phyloP scores from a whole-genome alignment of 495 filamentous ascomycete genomes.

The Talaromyces stipitatus region DNA sequence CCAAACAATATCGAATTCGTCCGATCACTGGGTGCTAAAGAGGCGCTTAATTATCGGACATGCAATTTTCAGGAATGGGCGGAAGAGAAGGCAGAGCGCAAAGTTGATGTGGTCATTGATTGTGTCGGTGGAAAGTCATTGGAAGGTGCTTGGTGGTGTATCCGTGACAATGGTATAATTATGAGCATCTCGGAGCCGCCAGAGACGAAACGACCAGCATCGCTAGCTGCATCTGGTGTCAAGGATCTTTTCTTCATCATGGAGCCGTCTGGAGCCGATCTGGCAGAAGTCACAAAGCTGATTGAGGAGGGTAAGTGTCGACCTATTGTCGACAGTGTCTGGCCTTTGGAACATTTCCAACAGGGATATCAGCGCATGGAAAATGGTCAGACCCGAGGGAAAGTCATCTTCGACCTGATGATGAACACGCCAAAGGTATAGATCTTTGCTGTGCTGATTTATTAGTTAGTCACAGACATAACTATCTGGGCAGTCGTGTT shows the following conservation, averaged over 20 bases:
- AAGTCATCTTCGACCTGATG: slow-evolving; percentile 31
- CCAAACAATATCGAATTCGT: slow-evolving; percentile 36
- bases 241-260: slow-evolving; percentile 40
- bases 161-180: slow-evolving; percentile 32
- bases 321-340: slow-evolving; percentile 42
- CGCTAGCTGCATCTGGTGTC: slow-evolving; percentile 15
- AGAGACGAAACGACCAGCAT: slow-evolving; percentile 29
- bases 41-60: slow-evolving; percentile 38
- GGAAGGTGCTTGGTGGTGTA: slow-evolving; percentile 36
- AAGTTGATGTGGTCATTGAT: slow-evolving; percentile 47
- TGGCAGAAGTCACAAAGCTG: slow-evolving; percentile 33
- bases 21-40: slow-evolving; percentile 31
- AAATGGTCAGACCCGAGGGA: slow-evolving; percentile 31
- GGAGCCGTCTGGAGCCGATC: slow-evolving; percentile 26
- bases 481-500: too few relatives aligned
- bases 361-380: slow-evolving; percentile 24
- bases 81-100: slow-evolving; percentile 9
- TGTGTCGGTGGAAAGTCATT: slow-evolving; percentile 38
- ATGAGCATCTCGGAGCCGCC: slow-evolving; percentile 47
- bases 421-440: background rate
- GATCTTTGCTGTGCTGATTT: background rate
- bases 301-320: slow-evolving; percentile 32
- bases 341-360: slow-evolving; percentile 36
- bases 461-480: too few relatives aligned
- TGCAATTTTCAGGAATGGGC: slow-evolving; percentile 28